Evolutionary conservation across 2,329 filamentous ascomycete genomes (phyloP).

Genomic region (Rutstroemia sydowiana): DNA sequence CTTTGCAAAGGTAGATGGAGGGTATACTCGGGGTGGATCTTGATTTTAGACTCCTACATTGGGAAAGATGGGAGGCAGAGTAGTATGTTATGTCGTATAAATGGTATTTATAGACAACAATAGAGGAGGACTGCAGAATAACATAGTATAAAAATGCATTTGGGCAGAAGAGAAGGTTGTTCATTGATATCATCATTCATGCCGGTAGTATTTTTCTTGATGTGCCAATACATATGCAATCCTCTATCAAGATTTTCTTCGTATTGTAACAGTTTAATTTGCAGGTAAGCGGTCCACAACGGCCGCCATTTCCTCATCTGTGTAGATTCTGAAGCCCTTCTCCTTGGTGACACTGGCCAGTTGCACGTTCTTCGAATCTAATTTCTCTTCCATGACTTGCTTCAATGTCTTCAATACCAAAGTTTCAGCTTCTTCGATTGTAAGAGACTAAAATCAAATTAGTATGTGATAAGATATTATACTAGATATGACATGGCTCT

Average conservation of each 20-base stretch:
- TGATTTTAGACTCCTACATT: too few relatives aligned
- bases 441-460: constrained; percentile 66
- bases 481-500: not conserved
- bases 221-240: constrained; percentile 4
- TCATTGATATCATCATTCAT: constrained; percentile 9
- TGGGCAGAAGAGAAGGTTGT: not conserved
- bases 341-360: constrained; percentile 96
- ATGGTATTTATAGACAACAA: not conserved
- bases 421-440: constrained; percentile 86
- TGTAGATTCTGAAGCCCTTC: constrained; percentile 97
- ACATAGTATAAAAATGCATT: too few relatives aligned
- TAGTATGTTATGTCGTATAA: too few relatives aligned
- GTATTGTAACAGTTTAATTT: constrained; percentile 38
- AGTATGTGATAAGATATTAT: not conserved
- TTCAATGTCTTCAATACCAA: constrained; percentile 95
- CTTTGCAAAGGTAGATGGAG: not conserved
- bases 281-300: constrained; percentile 78
- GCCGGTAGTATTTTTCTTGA: constrained; percentile 1
- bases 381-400: constrained; percentile 99
- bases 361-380: constrained; percentile 98
- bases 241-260: constrained; percentile 2
- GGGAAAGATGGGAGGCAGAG: too few relatives aligned
- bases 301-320: constrained; percentile 90
- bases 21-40: too few relatives aligned
- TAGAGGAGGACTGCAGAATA: not conserved